Conservation (phyloP, 495 filamentous ascomycete genomes). For the Aspergillus homomorphus region DNA sequence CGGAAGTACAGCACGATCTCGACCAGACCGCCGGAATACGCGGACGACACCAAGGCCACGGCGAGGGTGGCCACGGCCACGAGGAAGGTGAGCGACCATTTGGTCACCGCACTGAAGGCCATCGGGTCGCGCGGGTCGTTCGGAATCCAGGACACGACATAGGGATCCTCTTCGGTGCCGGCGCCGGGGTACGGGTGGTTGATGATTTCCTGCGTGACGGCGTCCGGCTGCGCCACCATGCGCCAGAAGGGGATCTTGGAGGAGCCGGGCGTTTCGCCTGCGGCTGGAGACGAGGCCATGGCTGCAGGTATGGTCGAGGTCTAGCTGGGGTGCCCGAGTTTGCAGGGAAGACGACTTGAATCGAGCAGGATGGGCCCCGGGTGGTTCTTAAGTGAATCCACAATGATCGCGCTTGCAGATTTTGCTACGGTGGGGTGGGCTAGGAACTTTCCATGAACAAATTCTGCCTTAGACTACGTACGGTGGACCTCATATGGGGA, state of each 20-base stretch:
- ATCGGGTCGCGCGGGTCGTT: not conserved
- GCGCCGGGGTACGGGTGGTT: not conserved
- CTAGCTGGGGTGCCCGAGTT: too few relatives aligned
- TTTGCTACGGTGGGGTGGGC: too few relatives aligned
- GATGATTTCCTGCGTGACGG: not conserved
- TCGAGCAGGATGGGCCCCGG: too few relatives aligned
- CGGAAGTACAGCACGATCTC: not conserved
- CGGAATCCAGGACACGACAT: not conserved
- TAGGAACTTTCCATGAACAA: too few relatives aligned
- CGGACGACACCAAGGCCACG: not conserved
- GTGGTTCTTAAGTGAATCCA: too few relatives aligned
- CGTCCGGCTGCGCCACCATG: not conserved
- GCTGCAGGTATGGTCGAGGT: too few relatives aligned
- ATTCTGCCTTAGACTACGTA: too few relatives aligned
- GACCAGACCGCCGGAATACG: not conserved
- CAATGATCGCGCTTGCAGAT: too few relatives aligned
- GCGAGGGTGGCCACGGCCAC: not conserved
- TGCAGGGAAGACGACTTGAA: too few relatives aligned
- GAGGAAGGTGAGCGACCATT: not conserved
- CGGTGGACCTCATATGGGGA: too few relatives aligned
- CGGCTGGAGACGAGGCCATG: too few relatives aligned
- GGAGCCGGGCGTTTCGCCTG: too few relatives aligned
- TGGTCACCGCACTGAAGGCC: not conserved
- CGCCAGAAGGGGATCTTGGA: slow-evolving; percentile 5
- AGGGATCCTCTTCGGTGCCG: not conserved